Percentiles rank a stretch among this genome's conserved stretches.
Evolutionary conservation across 75 land plant species (phyloP).

Genomic region (Cunninghamia lanceolata): DNA sequence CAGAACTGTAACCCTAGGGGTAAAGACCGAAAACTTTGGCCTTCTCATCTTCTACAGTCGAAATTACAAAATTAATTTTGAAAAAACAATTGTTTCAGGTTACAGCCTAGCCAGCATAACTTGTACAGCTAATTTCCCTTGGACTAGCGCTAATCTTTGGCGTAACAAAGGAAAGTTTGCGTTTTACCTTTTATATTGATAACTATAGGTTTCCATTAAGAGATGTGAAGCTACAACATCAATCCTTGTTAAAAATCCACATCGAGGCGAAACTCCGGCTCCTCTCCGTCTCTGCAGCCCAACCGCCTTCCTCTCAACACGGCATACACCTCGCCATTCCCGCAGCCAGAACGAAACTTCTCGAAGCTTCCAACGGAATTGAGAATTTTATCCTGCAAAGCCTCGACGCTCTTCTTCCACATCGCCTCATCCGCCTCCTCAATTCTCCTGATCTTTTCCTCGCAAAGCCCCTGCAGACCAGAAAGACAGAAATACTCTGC

Average conservation of each 20-base stretch:
- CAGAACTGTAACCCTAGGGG: background rate
- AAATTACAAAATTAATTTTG: background rate
- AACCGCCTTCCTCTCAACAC: conserved; percentile 22
- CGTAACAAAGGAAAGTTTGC: too few species aligned
- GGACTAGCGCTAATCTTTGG: background rate
- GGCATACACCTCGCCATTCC: conserved; percentile 20
- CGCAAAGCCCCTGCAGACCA: conserved; percentile 24
- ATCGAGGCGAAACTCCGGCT: conserved; percentile 22
- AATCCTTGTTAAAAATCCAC: conserved; percentile 16
- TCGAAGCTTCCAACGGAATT: background rate
- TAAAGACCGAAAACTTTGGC: conserved; percentile 1
- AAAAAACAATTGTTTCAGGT: too few species aligned
- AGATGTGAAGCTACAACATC: background rate
- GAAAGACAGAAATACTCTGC: conserved; percentile 23
- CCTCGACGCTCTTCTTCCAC: conserved; percentile 5
- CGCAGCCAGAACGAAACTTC: background rate
- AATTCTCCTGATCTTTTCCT: conserved; percentile 26
- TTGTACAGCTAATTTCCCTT: background rate
- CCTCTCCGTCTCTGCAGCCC: conserved; percentile 9
- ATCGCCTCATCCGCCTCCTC: conserved; percentile 19
- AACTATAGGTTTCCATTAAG: background rate
- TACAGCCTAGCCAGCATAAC: background rate
- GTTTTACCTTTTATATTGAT: background rate
- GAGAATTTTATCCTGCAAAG: conserved; percentile 9
- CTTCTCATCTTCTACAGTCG: background rate